A percentile compares a stretch with the other conserved stretches of the same genome.
These are phyloP conservation scores for Ustilago loliicola DNA, from an alignment of 1,284 basidiomycete species.

Conservation along the genomic window DNA sequence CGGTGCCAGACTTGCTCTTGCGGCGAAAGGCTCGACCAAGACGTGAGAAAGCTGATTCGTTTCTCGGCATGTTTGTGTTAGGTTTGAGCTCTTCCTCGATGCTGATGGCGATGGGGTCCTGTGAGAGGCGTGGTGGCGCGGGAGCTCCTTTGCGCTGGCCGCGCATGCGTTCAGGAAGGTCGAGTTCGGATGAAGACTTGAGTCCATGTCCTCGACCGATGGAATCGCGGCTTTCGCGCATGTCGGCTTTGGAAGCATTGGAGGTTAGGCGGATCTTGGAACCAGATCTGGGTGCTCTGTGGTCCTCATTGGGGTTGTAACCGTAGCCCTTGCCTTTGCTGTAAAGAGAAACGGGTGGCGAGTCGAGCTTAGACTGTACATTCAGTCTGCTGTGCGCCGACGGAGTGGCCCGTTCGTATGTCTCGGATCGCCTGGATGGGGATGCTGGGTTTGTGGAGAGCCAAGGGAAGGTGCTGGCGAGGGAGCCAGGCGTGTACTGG, in stretches of 20 bases:
- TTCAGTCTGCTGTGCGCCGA: conserved; percentile 5
- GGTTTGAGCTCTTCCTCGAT: conserved; percentile 41
- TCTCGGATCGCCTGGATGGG: conserved; percentile 10
- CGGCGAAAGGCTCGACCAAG: conserved; percentile 49
- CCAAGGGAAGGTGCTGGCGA: conserved; percentile 41
- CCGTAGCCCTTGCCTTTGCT: conserved; percentile 51
- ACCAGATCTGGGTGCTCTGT: conserved; percentile 20
- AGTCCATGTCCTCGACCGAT: conserved; percentile 28
- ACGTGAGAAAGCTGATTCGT: conserved; percentile 42
- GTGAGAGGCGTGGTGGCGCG: conserved; percentile 41
- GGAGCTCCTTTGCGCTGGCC: conserved; percentile 40
- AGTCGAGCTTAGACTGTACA: conserved; percentile 15
- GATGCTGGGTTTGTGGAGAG: conserved; percentile 26
- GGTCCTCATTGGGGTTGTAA: conserved; percentile 35
- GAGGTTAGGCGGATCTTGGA: conserved; percentile 20
- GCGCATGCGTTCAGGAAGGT: conserved; percentile 47
- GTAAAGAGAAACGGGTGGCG: conserved; percentile 39
- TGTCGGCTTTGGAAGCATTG: conserved; percentile 12
- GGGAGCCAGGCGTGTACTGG: conserved; percentile 37
- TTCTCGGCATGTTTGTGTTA: conserved; percentile 8
- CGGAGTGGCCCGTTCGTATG: conserved; percentile 11
- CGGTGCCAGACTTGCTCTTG: conserved; percentile 49
- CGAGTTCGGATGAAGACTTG: conserved; percentile 42
- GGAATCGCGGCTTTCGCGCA: conserved; percentile 17
- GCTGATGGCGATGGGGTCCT: conserved; percentile 44